Conservation (phyloP, 306 rosid species). For the Gastrolobium villosum region DNA sequence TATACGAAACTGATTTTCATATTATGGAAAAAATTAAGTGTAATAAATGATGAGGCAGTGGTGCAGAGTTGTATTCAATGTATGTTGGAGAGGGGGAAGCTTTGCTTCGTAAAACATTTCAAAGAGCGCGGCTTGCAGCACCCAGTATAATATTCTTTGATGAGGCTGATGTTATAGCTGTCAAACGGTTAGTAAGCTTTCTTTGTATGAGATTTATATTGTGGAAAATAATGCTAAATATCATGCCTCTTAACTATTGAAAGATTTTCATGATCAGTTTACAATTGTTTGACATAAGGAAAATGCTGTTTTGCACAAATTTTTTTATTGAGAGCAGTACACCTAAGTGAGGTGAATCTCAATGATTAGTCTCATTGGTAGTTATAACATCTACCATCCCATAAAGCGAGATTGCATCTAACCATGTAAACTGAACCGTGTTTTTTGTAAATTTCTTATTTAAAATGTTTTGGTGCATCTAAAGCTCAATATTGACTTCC, state of each 20-base stretch:
- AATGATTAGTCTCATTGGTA: neutral
- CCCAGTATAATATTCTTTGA: constrained; percentile 94
- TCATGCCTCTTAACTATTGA: constrained; percentile 18
- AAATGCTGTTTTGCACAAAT: constrained; percentile 23
- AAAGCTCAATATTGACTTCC: constrained; percentile 11
- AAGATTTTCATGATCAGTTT: constrained; percentile 14
- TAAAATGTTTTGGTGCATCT: constrained; percentile 1
- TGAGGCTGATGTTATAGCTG: constrained; percentile 91
- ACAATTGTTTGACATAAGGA: constrained; percentile 12
- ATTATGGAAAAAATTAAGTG: constrained; percentile 32
- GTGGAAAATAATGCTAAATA: constrained; percentile 1
- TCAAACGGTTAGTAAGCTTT: constrained; percentile 77
- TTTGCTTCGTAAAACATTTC: constrained; percentile 82
- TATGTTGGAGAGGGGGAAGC: constrained; percentile 98
- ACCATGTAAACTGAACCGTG: neutral
- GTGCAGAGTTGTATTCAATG: constrained; percentile 95
- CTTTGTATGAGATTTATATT: constrained; percentile 12
- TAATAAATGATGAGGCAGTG: constrained; percentile 67
- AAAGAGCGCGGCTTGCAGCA: constrained; percentile 88
- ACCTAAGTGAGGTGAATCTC: constrained; percentile 23
- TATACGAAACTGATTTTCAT: constrained; percentile 5
- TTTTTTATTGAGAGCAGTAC: neutral
- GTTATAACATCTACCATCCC: constrained; percentile 1
- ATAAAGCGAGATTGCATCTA: constrained; percentile 13
- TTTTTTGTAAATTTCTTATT: constrained; percentile 16